phyloP scores from a whole-genome alignment of 768 basidiomycete genomes.

The Piloderma croceum region DNA sequence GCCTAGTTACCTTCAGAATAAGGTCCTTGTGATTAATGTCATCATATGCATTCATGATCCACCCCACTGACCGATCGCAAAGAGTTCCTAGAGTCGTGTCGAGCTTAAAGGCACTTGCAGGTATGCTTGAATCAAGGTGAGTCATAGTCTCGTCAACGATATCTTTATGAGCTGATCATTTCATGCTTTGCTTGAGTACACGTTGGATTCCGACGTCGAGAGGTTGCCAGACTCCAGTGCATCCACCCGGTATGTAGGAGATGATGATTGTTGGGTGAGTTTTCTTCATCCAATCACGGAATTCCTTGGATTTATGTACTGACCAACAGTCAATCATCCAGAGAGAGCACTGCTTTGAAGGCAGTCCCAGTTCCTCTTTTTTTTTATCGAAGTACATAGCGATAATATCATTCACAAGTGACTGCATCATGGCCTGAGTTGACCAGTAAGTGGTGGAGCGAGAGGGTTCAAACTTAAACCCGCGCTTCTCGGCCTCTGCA shows the following conservation, averaged over 20 bases:
- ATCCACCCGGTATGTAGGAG: conserved; percentile 27
- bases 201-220: conserved; percentile 33
- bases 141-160: conserved; percentile 25
- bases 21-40: conserved; percentile 22
- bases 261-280: conserved; percentile 28
- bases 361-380: conserved; percentile 17
- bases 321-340: conserved; percentile 32
- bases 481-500: conserved; percentile 15
- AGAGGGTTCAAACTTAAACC: conserved; percentile 22
- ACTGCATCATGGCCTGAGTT: conserved; percentile 19
- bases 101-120: conserved; percentile 11
- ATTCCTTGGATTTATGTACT: conserved; percentile 31
- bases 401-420: conserved; percentile 25
- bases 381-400: conserved; percentile 25
- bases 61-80: conserved; percentile 19
- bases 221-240: conserved; percentile 28
- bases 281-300: conserved; percentile 28
- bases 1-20: conserved; percentile 26
- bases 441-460: conserved; percentile 25
- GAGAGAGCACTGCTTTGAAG: conserved; percentile 17
- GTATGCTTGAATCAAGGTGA: conserved; percentile 24
- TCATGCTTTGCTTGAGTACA: conserved; percentile 30
- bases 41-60: conserved; percentile 24
- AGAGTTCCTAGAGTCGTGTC: conserved; percentile 18
- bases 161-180: conserved; percentile 28